Evolutionary conservation across 83 land plant species (phyloP).

Genomic region (Picea engelmannii): DNA sequence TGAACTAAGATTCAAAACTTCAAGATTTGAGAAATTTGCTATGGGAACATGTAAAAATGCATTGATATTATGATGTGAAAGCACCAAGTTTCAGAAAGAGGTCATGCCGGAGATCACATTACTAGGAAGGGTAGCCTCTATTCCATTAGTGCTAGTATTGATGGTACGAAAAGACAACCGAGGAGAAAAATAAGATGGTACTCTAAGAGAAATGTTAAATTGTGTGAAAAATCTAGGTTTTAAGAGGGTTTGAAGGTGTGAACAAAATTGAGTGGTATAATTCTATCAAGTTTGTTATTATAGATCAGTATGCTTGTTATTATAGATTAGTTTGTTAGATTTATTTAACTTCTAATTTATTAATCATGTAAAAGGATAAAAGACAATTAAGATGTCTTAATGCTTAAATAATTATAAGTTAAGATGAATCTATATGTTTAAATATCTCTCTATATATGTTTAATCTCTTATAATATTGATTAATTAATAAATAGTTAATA

Average conservation of each 20-base stretch:
- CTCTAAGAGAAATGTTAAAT: conserved; percentile 35
- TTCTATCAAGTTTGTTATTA: conserved; percentile 31
- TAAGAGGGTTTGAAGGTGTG: conserved; percentile 27
- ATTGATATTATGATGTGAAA: conserved; percentile 46
- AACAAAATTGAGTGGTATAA: conserved; percentile 23
- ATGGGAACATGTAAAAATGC: conserved; percentile 31
- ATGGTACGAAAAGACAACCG: conserved; percentile 34
- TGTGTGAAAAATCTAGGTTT: conserved; percentile 53
- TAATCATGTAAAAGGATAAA: no score
- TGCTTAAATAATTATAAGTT: no score
- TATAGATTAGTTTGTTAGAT: no score
- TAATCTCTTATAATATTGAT: no score
- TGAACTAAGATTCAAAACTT: conserved; percentile 53
- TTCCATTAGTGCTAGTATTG: conserved; percentile 42
- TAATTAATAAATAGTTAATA: no score
- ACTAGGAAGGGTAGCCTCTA: conserved; percentile 53
- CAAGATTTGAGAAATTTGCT: conserved; percentile 26
- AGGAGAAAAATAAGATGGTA: conserved; percentile 41
- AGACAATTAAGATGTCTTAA: no score
- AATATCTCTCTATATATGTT: no score
- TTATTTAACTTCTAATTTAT: no score
- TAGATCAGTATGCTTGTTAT: conserved; percentile 20
- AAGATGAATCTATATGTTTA: no score
- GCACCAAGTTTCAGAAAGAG: conserved; percentile 27
- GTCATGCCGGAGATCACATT: conserved; percentile 28